Percentiles rank a stretch among this genome's conserved stretches.
Evolutionary conservation across 2,329 filamentous ascomycete genomes (phyloP).

Genomic region (Nectriaceae sp.): DNA sequence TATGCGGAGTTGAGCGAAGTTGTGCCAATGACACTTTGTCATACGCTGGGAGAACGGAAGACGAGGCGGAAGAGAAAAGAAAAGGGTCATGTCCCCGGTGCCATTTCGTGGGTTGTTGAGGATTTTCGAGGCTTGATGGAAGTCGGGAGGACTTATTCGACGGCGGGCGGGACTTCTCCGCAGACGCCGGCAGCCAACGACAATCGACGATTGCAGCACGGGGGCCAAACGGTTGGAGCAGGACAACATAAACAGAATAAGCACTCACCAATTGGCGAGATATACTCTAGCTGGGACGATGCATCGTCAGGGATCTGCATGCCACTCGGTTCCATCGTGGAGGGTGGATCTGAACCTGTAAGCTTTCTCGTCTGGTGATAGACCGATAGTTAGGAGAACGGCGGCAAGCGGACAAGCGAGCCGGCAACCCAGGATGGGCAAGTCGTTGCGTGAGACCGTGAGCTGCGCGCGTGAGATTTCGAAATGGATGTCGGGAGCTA

Average conservation of each 20-base stretch:
- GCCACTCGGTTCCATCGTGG: slow-evolving; percentile 41
- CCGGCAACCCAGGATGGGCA: slow-evolving; percentile 27
- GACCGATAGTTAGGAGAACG: not conserved
- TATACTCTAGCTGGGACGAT: slow-evolving; percentile 45
- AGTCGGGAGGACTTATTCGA: not conserved
- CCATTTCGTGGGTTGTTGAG: slow-evolving; percentile 2
- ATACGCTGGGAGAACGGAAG: not conserved
- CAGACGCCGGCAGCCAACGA: slow-evolving; percentile 46
- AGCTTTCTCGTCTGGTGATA: not conserved
- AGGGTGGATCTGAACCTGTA: slow-evolving; percentile 1
- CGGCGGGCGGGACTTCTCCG: slow-evolving; percentile 23
- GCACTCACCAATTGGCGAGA: slow-evolving; percentile 58
- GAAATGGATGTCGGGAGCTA: slow-evolving; percentile 22
- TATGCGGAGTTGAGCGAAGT: not conserved
- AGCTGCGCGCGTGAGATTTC: slow-evolving; percentile 22
- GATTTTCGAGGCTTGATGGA: not conserved
- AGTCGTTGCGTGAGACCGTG: slow-evolving; percentile 27
- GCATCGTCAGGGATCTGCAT: slow-evolving; percentile 50
- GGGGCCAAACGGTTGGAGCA: slow-evolving; percentile 46
- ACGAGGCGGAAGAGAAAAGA: not conserved
- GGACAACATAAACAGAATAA: slow-evolving; percentile 33
- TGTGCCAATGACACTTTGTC: not conserved
- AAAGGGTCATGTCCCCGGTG: not conserved
- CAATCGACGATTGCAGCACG: slow-evolving; percentile 45
- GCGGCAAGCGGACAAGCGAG: not conserved